Percentiles rank a stretch among this genome's conserved stretches.
These are phyloP conservation scores for Boletus vermiculosoides DNA, from an alignment of 768 basidiomycete genomes.

Conservation along the genomic window DNA sequence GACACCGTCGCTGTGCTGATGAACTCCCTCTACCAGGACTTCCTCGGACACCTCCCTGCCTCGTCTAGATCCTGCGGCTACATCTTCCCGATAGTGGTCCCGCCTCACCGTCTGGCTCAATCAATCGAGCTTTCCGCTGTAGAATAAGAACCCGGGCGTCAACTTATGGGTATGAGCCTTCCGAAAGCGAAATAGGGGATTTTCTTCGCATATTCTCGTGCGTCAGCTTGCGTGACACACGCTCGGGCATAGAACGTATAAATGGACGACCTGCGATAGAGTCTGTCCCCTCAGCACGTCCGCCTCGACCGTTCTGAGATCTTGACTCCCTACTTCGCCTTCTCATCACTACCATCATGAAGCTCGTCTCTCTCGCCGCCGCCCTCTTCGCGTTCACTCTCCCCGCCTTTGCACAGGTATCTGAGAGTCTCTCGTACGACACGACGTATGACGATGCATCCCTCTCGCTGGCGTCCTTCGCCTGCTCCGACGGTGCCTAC, in stretches of 20 bases:
- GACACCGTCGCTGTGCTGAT: too few relatives aligned
- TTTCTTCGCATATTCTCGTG: neutral
- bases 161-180: neutral
- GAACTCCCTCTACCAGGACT: too few relatives aligned
- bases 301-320: neutral
- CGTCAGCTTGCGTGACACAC: neutral
- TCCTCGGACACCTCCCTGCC: neutral
- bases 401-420: conserved; percentile 16
- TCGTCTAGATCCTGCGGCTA: neutral
- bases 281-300: neutral
- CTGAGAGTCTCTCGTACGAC: conserved; percentile 28
- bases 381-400: conserved; percentile 15
- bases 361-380: conserved; percentile 16
- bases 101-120: neutral
- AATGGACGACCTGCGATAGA: neutral
- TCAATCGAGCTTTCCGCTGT: conserved; percentile 9
- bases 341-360: conserved; percentile 19
- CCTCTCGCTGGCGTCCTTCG: conserved; percentile 18
- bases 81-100: neutral
- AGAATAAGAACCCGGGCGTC: neutral
- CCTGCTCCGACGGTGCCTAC: conserved; percentile 35
- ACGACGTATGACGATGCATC: conserved; percentile 28
- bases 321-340: neutral
- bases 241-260: conserved; percentile 9
- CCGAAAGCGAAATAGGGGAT: neutral